Percentiles rank a stretch among this genome's conserved stretches.
These are phyloP conservation scores for Pseudozyma sp. DNA, from an alignment of 1,284 basidiomycete species.

Conservation along the genomic window DNA sequence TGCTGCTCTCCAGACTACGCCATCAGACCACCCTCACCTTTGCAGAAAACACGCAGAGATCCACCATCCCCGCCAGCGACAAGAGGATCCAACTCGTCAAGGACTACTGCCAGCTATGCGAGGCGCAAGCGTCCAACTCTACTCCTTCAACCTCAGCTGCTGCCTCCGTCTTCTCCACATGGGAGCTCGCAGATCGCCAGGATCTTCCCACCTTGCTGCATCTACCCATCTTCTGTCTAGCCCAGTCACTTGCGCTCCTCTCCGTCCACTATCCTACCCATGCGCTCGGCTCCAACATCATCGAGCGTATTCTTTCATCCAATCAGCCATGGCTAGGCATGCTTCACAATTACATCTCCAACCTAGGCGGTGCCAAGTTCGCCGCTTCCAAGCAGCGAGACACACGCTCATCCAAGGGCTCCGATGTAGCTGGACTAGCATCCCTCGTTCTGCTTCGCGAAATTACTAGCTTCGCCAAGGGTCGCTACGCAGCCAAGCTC, in stretches of 20 bases:
- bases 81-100: slow-evolving; percentile 41
- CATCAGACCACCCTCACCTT: slow-evolving; percentile 39
- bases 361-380: slow-evolving; percentile 28
- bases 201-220: slow-evolving; percentile 46
- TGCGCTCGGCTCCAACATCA: slow-evolving; percentile 52
- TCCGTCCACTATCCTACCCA: slow-evolving; percentile 62
- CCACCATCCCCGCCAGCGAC: slow-evolving; percentile 40
- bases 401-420: slow-evolving; percentile 20
- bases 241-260: slow-evolving; percentile 59
- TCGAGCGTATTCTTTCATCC: slow-evolving; percentile 49
- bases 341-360: slow-evolving; percentile 53
- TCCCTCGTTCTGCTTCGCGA: slow-evolving; percentile 55
- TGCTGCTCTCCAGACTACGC: slow-evolving; percentile 38
- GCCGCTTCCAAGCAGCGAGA: slow-evolving; percentile 29
- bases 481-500: slow-evolving; percentile 45
- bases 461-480: slow-evolving; percentile 54
- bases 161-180: slow-evolving; percentile 38
- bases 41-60: slow-evolving; percentile 38
- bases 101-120: slow-evolving; percentile 48
- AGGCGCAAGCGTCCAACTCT: slow-evolving; percentile 35
- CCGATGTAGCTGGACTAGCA: slow-evolving; percentile 46
- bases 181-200: slow-evolving; percentile 48
- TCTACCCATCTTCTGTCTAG: slow-evolving; percentile 56
- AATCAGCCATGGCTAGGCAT: slow-evolving; percentile 50
- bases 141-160: slow-evolving; percentile 27